Percentiles rank a stretch among this genome's conserved stretches.
Conservation (phyloP, 2,329 filamentous ascomycete genomes). For the Metarhizium guizhouense region DNA sequence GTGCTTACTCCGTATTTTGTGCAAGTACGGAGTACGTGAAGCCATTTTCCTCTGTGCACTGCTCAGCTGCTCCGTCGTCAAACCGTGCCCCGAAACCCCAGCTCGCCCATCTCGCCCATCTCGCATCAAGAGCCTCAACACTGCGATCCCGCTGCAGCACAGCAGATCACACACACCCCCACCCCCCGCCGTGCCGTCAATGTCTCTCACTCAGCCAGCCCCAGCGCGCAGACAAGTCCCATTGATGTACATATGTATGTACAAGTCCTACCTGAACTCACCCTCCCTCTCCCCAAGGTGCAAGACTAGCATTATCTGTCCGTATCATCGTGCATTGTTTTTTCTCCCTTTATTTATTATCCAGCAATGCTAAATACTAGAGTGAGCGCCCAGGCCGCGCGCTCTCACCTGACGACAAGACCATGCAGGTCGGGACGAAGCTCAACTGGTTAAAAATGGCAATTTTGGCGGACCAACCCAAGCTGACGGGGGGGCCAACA, state of each 20-base stretch:
- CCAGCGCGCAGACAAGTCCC: not conserved
- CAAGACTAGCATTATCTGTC: too few species aligned
- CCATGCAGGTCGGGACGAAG: slow-evolving; percentile 7
- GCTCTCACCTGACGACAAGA: slow-evolving; percentile 11
- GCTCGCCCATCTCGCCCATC: too few species aligned
- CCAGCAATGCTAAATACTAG: not conserved
- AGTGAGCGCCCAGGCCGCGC: too few species aligned
- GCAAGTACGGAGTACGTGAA: too few species aligned
- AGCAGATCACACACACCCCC: too few species aligned
- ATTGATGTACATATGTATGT: too few species aligned
- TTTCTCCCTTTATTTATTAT: too few species aligned
- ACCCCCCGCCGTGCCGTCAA: not conserved
- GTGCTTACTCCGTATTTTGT: too few species aligned
- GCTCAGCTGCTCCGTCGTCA: not conserved
- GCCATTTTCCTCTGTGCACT: not conserved
- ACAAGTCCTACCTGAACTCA: not conserved
- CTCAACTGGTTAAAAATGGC: not conserved
- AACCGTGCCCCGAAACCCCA: too few species aligned
- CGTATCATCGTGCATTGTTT: too few species aligned
- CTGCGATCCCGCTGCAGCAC: not conserved
- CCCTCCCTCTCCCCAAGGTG: not conserved
- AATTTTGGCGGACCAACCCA: not conserved
- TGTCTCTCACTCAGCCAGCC: not conserved
- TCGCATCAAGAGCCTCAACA: not conserved
- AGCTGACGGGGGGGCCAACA: not conserved